A percentile compares a stretch with the other conserved stretches of the same genome.
Conservation (phyloP, 2,329 filamentous ascomycete genomes). For the Colletotrichum sp. region DNA sequence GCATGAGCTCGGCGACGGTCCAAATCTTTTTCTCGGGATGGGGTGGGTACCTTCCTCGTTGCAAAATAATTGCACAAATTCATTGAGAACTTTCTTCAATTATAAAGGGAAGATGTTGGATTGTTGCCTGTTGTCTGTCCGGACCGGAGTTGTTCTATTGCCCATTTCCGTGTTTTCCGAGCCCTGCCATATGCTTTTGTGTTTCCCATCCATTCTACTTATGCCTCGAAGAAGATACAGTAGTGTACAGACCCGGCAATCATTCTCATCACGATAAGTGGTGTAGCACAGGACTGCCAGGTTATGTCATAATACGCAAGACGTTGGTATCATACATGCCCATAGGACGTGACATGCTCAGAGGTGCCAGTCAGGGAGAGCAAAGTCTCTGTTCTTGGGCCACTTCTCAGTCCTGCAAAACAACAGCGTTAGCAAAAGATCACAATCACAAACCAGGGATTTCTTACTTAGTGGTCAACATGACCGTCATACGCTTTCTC, state of each 20-base stretch:
- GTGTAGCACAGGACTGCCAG: neutral
- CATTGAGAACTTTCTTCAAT: neutral
- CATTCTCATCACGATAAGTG: neutral
- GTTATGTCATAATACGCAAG: neutral
- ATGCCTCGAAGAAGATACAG: neutral
- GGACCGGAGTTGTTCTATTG: slow-evolving; percentile 6
- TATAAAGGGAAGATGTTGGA: neutral
- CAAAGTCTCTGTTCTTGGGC: slow-evolving; percentile 45
- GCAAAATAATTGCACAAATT: neutral
- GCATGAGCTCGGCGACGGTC: neutral
- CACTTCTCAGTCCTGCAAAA: slow-evolving; percentile 41
- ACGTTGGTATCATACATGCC: neutral
- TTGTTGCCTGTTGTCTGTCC: neutral
- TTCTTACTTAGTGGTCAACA: slow-evolving; percentile 47
- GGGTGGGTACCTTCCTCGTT: neutral
- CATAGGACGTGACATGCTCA: slow-evolving; percentile 21
- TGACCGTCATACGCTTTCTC: slow-evolving; percentile 41
- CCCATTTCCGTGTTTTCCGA: neutral
- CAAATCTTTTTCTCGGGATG: neutral
- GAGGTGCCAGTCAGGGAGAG: slow-evolving; percentile 46
- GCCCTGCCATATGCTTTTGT: slow-evolving; percentile 1
- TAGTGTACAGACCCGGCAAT: slow-evolving; percentile 1
- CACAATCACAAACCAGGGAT: neutral
- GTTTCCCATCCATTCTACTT: slow-evolving; percentile 4
- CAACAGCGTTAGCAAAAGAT: slow-evolving; percentile 8